A percentile compares a stretch with the other conserved stretches of the same genome.
These are phyloP conservation scores for Kazachstania psychrophila DNA, from an alignment of 805 yeast species.

Conservation along the genomic window DNA sequence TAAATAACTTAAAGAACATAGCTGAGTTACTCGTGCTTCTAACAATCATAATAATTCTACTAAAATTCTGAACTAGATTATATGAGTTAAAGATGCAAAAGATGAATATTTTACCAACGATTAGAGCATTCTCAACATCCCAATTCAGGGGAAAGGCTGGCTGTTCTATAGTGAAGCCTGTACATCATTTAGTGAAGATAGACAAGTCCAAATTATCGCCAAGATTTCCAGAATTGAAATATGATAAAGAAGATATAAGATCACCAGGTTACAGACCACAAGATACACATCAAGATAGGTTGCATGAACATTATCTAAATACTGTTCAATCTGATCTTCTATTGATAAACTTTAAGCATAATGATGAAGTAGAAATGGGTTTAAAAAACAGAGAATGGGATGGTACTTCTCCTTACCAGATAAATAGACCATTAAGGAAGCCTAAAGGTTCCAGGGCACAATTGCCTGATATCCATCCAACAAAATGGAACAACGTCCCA, in stretches of 20 bases:
- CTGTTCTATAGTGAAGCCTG: constrained; percentile 75
- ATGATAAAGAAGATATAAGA: constrained; percentile 63
- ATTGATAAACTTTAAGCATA: constrained; percentile 68
- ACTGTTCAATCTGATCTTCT: constrained; percentile 70
- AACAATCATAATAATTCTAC: too few species aligned
- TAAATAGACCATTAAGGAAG: constrained; percentile 67
- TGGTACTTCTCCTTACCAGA: constrained; percentile 71
- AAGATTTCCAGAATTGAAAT: constrained; percentile 56
- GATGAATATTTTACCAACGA: neutral
- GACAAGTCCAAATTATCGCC: constrained; percentile 69
- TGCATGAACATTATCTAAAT: constrained; percentile 64
- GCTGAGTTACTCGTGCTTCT: too few species aligned
- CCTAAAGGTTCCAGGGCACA: constrained; percentile 71
- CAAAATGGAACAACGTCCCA: constrained; percentile 66
- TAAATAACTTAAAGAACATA: too few species aligned
- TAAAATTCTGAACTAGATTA: too few species aligned
- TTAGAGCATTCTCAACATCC: constrained; percentile 21
- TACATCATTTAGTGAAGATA: constrained; percentile 78
- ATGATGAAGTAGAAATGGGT: constrained; percentile 46
- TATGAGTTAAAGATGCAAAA: neutral
- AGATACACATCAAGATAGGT: constrained; percentile 69
- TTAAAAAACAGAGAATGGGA: constrained; percentile 77
- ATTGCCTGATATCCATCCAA: constrained; percentile 62
- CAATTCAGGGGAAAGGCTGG: constrained; percentile 38
- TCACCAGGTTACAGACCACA: constrained; percentile 72